These are phyloP conservation scores for Alternaria burnsii DNA, from an alignment of 2,329 filamentous ascomycete species.

Conservation along the genomic window DNA sequence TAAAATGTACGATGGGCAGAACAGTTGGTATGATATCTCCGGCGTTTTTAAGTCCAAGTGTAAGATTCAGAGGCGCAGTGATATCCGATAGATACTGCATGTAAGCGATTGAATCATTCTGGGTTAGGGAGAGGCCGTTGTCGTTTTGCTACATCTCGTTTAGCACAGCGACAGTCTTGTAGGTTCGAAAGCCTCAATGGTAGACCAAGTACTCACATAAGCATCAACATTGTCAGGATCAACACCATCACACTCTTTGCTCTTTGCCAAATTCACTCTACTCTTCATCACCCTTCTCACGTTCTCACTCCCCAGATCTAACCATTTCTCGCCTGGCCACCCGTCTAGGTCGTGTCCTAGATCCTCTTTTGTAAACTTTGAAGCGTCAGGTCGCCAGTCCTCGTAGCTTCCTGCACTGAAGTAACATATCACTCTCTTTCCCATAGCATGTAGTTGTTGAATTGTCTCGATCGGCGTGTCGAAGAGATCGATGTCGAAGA, in stretches of 20 bases:
- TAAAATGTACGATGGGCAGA: slow-evolving; percentile 66
- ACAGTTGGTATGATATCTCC: slow-evolving; percentile 65
- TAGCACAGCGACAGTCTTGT: background rate
- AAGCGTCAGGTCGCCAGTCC: slow-evolving; percentile 66
- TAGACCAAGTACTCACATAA: slow-evolving; percentile 55
- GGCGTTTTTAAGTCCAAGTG: slow-evolving; percentile 74
- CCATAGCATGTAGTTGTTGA: slow-evolving; percentile 57
- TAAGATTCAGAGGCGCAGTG: slow-evolving; percentile 64
- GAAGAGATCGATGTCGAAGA: slow-evolving; percentile 71
- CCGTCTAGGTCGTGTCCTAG: slow-evolving; percentile 67
- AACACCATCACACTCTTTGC: slow-evolving; percentile 73
- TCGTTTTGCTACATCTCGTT: slow-evolving; percentile 58
- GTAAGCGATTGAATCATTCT: slow-evolving; percentile 65
- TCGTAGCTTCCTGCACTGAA: slow-evolving; percentile 77
- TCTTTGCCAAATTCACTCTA: slow-evolving; percentile 66
- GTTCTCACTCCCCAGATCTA: slow-evolving; percentile 64
- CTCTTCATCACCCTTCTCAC: slow-evolving; percentile 71
- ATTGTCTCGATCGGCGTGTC: slow-evolving; percentile 60
- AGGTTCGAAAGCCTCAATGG: no score
- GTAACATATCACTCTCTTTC: slow-evolving; percentile 75
- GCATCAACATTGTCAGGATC: slow-evolving; percentile 77
- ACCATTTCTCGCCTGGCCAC: slow-evolving; percentile 74
- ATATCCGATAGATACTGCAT: slow-evolving; percentile 67
- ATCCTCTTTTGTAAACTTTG: slow-evolving; percentile 63
- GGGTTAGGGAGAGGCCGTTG: slow-evolving; percentile 68